Base-by-base conservation (phyloP, 164 flowering plant species). In the Pachysandra terminalis region DNA sequence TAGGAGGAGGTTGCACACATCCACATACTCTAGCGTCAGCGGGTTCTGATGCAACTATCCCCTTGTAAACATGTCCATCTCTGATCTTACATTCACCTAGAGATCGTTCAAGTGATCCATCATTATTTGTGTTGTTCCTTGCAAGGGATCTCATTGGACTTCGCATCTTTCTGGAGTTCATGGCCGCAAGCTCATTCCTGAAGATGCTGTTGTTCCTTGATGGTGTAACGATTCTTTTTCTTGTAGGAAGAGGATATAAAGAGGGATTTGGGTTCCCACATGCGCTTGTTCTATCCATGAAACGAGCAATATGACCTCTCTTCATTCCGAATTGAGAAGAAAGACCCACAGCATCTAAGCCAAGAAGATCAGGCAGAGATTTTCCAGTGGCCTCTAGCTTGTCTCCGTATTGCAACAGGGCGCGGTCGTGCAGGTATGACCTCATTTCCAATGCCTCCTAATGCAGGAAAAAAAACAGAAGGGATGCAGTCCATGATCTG, bases 361-460 rank as follows among this genome's bases (percentile, higher is more conserved):
- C 65, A 10, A 88, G 88, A 77, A 90, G 84, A 75, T 82, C 86
- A 23, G 89, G 74, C 10, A 88, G 76, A 66, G 79, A 70, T 68
- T 82, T 83, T 49, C 81, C 84, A 5, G 84, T 76, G 27, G 75
- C 73, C 77, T 90, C 96, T 10, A 88, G 71, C 79, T 58, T 81
- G 69, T 90, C 89, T 45, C 76, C 90, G 61, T 85, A 88, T 72
- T 82, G 85, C 82, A 85, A 75, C 81, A 90, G 78, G 21, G 80
- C 71, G 22, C 86, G 86, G 28, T 88, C 96, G 32, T 90, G 93
- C 71, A 90, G 86, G 83, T 87, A 87, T 25, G 90, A 68, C 68
- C 93, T 83, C 65, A 87, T 82, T 71, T 86, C 89, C 71, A 90
- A 56, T 67, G 89, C 91, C 70, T 84, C 90, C 96, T 90, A 56